Base-by-base conservation (phyloP, 257 asterid species). In the Solanum commersonii region DNA sequence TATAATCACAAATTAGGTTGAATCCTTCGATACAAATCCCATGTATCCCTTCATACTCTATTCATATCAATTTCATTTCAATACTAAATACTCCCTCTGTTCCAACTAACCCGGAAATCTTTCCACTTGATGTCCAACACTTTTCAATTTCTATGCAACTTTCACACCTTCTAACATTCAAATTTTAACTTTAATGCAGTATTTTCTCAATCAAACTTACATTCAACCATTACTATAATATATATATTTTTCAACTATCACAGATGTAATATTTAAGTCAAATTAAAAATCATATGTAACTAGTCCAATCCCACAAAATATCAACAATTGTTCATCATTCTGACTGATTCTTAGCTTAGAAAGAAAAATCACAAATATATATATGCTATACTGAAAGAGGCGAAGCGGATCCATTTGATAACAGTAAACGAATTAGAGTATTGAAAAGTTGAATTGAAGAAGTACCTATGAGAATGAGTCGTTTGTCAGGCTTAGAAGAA, bases 401-500 rank as follows among this genome's bases (percentile, higher is more conserved):
- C 71, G 72, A 67, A 14, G 38, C 23, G 2, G 37, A 70, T 29
- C 76, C 72, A 65, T 29, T 65, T n/a, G 18, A 44, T 65, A n/a
- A 65, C 23, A 70, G 5, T 70, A 71, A 16, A 33, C 14, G 14
- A 23, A 33, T 8, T 33, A 71, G 14, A 71, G 8, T 8, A 16
- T 71, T 71, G 6, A n/a, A n/a, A 60, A 10, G 25, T 23, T 7
- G 25, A 33, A 38, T 31, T 29, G 42, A 88, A 60, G 71, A 22
- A 59, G 7, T 46, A 95, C 98, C 98, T 23, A 96, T 90, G 91
- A 96, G 98, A 89, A 96, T 95, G 91, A 96, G 96, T 90, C 98
- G 96, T 87, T 95, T 96, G 92, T 96, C 98, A 18, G 98, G 98
- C 79, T 95, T 95, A 90, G 78, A 73, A 85, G 96, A 90, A 79